Evolutionary conservation across 2,329 filamentous ascomycete species (phyloP).

Genomic region (Coleophoma cylindrospora): DNA sequence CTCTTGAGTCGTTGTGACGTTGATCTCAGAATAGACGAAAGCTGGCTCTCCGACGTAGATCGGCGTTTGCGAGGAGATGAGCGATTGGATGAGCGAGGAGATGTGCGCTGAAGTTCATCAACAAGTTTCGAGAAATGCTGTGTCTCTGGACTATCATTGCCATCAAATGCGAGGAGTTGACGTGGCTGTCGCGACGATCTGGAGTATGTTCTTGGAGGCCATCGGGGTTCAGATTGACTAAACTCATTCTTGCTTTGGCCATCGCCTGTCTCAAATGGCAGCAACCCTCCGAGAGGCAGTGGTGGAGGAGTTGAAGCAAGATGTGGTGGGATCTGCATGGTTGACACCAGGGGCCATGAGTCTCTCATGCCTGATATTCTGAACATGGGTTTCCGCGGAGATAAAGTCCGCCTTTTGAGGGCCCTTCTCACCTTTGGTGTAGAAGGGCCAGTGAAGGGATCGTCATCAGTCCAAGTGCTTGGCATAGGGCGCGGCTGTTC

Average conservation of each 20-base stretch:
- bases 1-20: constrained; percentile 20
- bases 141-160: neutral
- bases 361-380: constrained; percentile 16
- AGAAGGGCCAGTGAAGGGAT: constrained; percentile 5
- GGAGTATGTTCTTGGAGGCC: neutral
- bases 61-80: neutral
- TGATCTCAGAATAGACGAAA: constrained; percentile 19
- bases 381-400: constrained; percentile 8
- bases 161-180: neutral
- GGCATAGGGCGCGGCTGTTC: neutral
- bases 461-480: neutral
- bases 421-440: constrained; percentile 8
- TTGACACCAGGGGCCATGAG: constrained; percentile 22
- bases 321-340: constrained; percentile 13
- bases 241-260: neutral
- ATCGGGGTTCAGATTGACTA: neutral
- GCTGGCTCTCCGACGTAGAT: constrained; percentile 16
- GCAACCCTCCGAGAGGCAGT: neutral
- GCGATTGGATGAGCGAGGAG: no score
- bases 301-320: constrained; percentile 16
- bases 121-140: neutral
- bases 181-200: neutral
- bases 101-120: neutral
- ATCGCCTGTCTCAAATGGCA: neutral
- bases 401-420: neutral